Evolutionary conservation across 75 land plant genomes (phyloP), one percentile per base, ranked within the genome.

Genomic region (Isoetes taiwanensis): DNA sequence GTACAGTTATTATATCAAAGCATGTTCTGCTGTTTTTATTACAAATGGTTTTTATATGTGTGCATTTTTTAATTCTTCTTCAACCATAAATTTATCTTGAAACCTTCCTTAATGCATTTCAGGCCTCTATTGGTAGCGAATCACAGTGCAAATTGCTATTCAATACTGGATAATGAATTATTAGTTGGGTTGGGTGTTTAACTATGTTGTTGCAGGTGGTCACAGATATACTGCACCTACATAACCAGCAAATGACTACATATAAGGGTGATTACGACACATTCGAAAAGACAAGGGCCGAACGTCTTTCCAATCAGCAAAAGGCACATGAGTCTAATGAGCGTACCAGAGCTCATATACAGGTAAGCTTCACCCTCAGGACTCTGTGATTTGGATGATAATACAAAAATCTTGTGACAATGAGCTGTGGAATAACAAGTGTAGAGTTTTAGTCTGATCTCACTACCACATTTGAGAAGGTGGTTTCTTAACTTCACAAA

Each of bases 211-310:
- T 32, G 0, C 79, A 94, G 99, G 96, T 94, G 12, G 99, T 94
- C n/a, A 94, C 99, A 53, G 99, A 94, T 63, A 76, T 94, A 41
- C 64, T 94, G 5, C 84, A 79, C 66, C 57, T 94, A 54, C 99
- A 94, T 41, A 72, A 71, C 5, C 83, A 94, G 64, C 79, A 84
- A 61, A 40, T 94, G 62, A 64, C 33, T 30, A 31, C 84, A 14
- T 94, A 79, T 71, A 94, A 82, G 64, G 99, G 99, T 4, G 78
- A 94, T 60, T 94, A 94, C 74, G 99, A 94, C 66, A 82, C 85
- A 20, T 94, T 94, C 76, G 99, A 94, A 69, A 75, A 84, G 62
- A 87, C 99, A 20, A 64, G 90, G 14, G 80, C 77, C 42, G 99
- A 88, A 62, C 99, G 79, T 40, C 75, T 77, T 8, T 79, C 80